Percentiles rank a stretch among this genome's conserved stretches.
Evolutionary conservation across 2,329 filamentous ascomycete species (phyloP).

Genomic region (Colletotrichum sp.): DNA sequence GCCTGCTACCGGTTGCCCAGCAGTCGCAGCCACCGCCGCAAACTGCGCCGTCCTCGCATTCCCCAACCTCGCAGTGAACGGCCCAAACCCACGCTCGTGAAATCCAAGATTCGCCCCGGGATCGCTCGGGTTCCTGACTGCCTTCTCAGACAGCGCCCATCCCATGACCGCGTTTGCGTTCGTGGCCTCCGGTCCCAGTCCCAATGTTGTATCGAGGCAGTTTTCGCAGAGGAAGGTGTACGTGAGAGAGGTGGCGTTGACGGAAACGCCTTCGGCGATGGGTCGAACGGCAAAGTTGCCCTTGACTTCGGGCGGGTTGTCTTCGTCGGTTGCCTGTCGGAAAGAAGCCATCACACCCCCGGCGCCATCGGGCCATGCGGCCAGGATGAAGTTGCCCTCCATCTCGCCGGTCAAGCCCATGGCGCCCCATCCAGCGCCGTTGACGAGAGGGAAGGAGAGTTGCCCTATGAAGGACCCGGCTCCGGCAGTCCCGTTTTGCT

Average conservation of each 20-base stretch:
- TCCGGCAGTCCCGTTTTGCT: slow-evolving; percentile 20
- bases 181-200: slow-evolving; percentile 28
- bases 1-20: slow-evolving; percentile 35
- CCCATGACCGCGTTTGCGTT: slow-evolving; percentile 35
- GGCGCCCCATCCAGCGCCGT: slow-evolving; percentile 50
- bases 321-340: slow-evolving; percentile 46
- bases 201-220: slow-evolving; percentile 33
- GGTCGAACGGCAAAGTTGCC: slow-evolving; percentile 43
- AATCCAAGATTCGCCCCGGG: slow-evolving; percentile 30
- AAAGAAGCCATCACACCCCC: slow-evolving; percentile 44
- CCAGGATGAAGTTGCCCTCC: slow-evolving; percentile 48
- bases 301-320: slow-evolving; percentile 45
- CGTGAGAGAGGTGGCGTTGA: slow-evolving; percentile 45
- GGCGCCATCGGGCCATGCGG: slow-evolving; percentile 46
- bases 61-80: slow-evolving; percentile 33
- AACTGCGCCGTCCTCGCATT: slow-evolving; percentile 39
- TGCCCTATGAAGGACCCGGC: slow-evolving; percentile 50
- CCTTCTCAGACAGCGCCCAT: slow-evolving; percentile 35
- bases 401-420: slow-evolving; percentile 48
- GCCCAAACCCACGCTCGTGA: slow-evolving; percentile 34
- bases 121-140: slow-evolving; percentile 25
- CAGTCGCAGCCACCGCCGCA: slow-evolving; percentile 43
- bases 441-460: slow-evolving; percentile 42
- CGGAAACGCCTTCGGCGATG: slow-evolving; percentile 45
- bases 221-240: slow-evolving; percentile 52